Base-by-base conservation (phyloP, 768 basidiomycete genomes). In the Amanita polypyramis region DNA sequence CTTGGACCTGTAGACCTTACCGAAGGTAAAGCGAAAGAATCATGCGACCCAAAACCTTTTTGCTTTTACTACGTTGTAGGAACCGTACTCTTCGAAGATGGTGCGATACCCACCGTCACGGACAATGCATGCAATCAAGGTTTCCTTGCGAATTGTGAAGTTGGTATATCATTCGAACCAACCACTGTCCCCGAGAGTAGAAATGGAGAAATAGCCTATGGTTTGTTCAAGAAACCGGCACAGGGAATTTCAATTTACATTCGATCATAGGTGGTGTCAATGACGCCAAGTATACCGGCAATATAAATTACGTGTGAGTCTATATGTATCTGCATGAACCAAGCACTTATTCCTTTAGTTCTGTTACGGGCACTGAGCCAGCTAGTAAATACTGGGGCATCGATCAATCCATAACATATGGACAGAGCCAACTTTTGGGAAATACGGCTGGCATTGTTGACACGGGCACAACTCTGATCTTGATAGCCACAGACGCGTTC, bases 1-100 rank as follows among this genome's bases (percentile, higher is more conserved):
- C 73, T 85, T 50, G 83, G 82, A 17, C 83, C 83, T 17, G 62
- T 64, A 9, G 69, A 62, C 45, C 66, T 85, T 41, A 83, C 82
- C 0, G 10, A 62, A 43, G 74, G 70, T 58, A 62, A 60, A 50
- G 56, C n/a, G 20, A 10, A 23, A 4, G 19, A 33, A 5, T 36
- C 48, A 47, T 14, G n/a, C 45, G 15, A 11, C 15, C 21, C 7
- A 20, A 43, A 12, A n/a, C 38, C 1, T 43, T 2, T 45, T 1
- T 14, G 9, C 21, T 37, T 19, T 27, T 29, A 46, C 14, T 29
- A 6, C 47, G 20, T 20, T 23, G 33, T 49, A 62, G 69, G 62
- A 20, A 68, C 68, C 1, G 55, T 70, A 19, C 61, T 58, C 1
- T 15, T 17, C 9, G 62, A 61, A 21, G 64, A 56, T 3, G 51